These are phyloP conservation scores for Symbiodinium pilosum DNA, from an alignment of 73 alveolate genomes.

Conservation along the genomic window DNA sequence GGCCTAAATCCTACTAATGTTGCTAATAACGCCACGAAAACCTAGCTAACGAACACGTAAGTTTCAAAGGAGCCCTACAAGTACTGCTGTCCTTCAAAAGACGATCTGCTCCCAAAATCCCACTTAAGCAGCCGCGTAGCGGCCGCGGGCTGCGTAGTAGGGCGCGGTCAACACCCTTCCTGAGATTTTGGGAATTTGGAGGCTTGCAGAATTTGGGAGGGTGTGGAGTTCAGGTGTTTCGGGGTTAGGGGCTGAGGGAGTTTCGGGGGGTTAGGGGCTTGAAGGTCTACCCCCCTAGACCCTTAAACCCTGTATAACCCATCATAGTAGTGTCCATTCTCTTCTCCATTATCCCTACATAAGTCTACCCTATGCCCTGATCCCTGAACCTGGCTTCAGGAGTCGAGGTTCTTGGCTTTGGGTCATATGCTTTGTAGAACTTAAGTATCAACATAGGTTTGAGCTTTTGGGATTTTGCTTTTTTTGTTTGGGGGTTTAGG, in stretches of 20 bases:
- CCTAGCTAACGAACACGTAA: too few species aligned
- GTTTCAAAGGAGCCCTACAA: too few species aligned
- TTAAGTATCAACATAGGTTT: not conserved
- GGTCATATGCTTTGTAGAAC: not conserved
- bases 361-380: not conserved
- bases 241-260: not conserved
- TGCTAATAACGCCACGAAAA: too few species aligned
- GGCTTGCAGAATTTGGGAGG: too few species aligned
- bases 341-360: not conserved
- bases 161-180: slow-evolving; percentile 93
- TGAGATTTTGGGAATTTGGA: not conserved
- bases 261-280: too few species aligned
- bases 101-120: too few species aligned
- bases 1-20: too few species aligned
- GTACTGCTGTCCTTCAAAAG: too few species aligned
- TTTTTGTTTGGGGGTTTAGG: not conserved
- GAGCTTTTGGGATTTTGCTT: not conserved
- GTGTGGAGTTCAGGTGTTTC: too few species aligned
- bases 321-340: not conserved
- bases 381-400: not conserved
- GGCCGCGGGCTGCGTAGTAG: slow-evolving; percentile 83
- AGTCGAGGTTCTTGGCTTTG: not conserved
- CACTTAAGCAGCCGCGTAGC: not conserved
- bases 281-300: too few species aligned
- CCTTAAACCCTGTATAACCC: too few species aligned